phyloP scores from a whole-genome alignment of 768 basidiomycete genomes.

The Auriscalpium microsporum region DNA sequence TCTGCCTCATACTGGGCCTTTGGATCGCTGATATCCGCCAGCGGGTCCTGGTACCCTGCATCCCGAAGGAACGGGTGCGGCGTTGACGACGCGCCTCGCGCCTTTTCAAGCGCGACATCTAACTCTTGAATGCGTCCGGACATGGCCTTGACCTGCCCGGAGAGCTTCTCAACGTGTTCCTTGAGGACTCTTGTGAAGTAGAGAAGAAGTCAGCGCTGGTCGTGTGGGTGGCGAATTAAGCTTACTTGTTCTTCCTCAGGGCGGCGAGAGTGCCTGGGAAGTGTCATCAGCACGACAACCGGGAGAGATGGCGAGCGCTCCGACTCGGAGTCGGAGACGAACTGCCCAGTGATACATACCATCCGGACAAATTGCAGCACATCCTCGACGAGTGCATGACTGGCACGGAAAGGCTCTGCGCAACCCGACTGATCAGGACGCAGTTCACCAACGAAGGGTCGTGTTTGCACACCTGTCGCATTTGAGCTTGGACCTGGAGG shows the following conservation, averaged over 20 bases:
- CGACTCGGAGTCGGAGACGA: too few relatives aligned
- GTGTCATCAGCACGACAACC: too few relatives aligned
- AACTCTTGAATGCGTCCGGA: slow-evolving; percentile 36
- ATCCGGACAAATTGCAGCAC: slow-evolving; percentile 43
- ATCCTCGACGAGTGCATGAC: slow-evolving; percentile 47
- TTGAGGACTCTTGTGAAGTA: slow-evolving; percentile 37
- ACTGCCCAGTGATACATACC: slow-evolving; percentile 21
- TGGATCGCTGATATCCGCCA: background rate
- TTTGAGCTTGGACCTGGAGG: slow-evolving; percentile 41
- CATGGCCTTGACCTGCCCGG: slow-evolving; percentile 38
- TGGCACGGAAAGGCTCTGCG: slow-evolving; percentile 45
- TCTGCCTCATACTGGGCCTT: slow-evolving; percentile 16
- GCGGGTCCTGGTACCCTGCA: background rate
- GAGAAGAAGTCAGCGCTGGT: background rate
- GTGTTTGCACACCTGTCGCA: slow-evolving; percentile 34
- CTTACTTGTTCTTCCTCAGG: slow-evolving; percentile 50
- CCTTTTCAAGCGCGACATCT: slow-evolving; percentile 31
- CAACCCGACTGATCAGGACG: background rate
- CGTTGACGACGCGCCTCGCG: slow-evolving; percentile 6
- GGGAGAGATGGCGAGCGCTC: background rate
- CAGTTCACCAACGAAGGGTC: slow-evolving; percentile 2
- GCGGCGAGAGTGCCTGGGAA: slow-evolving; percentile 36
- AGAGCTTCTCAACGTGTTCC: slow-evolving; percentile 39
- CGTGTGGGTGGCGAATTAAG: background rate
- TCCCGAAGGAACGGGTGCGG: background rate